Base-by-base conservation (phyloP, 208 protist genomes). In the Crithidia brevicula region DNA sequence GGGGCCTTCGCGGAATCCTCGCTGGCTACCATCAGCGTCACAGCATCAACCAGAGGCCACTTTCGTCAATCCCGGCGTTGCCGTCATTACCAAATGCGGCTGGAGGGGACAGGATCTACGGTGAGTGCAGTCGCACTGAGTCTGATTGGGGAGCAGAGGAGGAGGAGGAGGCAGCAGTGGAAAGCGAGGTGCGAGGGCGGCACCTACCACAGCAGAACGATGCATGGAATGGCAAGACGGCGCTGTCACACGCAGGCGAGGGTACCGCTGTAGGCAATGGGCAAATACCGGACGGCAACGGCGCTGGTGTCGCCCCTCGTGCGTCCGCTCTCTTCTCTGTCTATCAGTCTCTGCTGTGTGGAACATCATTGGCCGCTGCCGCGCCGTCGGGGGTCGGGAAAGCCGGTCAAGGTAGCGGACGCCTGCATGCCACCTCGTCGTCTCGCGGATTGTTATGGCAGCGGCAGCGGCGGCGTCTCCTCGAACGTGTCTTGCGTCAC, bases 401-500 rank as follows among this genome's bases (percentile, higher is more conserved):
- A 2, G 20, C 2, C 1, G 47, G 47, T 47, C 25, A 47, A 4
- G 25, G 8, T 25, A 57, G 20, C n/a, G 33, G 18, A 13, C 31
- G 20, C 1, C 7, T n/a, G 6, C 31, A 36, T 1, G 5, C 4
- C 49, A 2, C 22, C n/a, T 22, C 23, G 62, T 50, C 4, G 0
- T 27, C 7, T 16, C 30, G 16, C 62, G 11, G 8, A 0, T 22
- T 56, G 30, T 46, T n/a, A 54, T 76, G 70, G 70, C 61, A 38
- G 20, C 62, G 67, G 61, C 70, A 66, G 40, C 61, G 70, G 1
- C 62, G 47, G 4, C 61, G 70, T 10, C 70, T 76, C 20, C 53
- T 76, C 16, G 54, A 69, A 25, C 61, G 70, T 4, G 31, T 76
- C 3, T 56, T 70, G 18, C 70, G 62, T 4, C 70, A 76, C 62